Evolutionary conservation across 2,329 filamentous ascomycete genomes (phyloP), one percentile per base, ranked within the genome.

Genomic region (Monosporascus sp.): DNA sequence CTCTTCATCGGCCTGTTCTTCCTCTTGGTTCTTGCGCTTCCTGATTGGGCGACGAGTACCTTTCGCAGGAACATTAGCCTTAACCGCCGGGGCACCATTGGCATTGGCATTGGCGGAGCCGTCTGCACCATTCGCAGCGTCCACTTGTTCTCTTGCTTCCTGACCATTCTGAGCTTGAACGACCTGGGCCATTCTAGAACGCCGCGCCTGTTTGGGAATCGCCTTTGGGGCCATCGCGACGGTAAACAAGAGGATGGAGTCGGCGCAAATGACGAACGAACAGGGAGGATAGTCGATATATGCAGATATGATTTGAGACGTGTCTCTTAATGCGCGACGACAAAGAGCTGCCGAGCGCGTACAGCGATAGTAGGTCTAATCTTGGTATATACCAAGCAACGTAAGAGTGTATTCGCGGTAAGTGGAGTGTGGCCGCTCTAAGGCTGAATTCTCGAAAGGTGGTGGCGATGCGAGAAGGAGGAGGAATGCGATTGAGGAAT

Each of bases 21-120:
- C 50, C 8, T 49, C 53, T 27, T 47, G 51, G 11, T 47, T 48
- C 54, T 60, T 57, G 46, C 47, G 47, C 48, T 57, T 56, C 8
- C 58, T 43, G 55, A 47, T 5, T 57, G 52, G 6, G 55, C 54
- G n/a, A 60, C 57, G 8, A 61, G 53, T 20, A 50, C 50, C 57
- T 61, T 55, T 49, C 52, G 47, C 31, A 45, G 43, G 38, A n/a
- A 9, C 38, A 11, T 47, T 39, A n/a, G 51, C 43, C 15, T 14
- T 35, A 24, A 18, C 18, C 18, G 22, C 31, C 44, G 52, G 50
- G 18, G 31, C 35, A 48, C 48, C 47, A 48, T 59, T 63, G 6
- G 52, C 37, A 15, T 52, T 54, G 14, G 50, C 48, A 6, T 51
- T 25, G 9, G 52, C 38, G 37, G 5, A n/a, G 38, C 38, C 17